Evolutionary conservation across 495 filamentous ascomycete species (phyloP).

Genomic region (Oleoguttula mirabilis): DNA sequence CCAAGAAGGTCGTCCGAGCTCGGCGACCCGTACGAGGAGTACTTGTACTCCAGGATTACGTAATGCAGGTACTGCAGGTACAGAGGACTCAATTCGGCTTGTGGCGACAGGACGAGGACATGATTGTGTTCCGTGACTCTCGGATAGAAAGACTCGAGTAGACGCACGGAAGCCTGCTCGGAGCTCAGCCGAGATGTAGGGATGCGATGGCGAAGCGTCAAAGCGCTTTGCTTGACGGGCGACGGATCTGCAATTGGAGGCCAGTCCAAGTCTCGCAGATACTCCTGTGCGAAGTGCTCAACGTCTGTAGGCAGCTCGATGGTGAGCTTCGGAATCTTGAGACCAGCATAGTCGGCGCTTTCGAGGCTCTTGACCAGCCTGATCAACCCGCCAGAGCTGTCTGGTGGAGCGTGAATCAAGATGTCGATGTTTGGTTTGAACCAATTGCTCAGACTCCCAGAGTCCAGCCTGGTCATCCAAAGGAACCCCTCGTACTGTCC

Average conservation of each 20-base stretch:
- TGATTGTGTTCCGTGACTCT: slow-evolving; percentile 47
- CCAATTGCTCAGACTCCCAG: slow-evolving; percentile 61
- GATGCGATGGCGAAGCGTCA: slow-evolving; percentile 64
- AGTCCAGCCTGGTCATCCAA: slow-evolving; percentile 69
- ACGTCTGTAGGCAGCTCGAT: slow-evolving; percentile 63
- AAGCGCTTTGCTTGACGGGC: slow-evolving; percentile 24
- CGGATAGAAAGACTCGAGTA: slow-evolving; percentile 76
- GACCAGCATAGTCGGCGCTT: slow-evolving; percentile 59
- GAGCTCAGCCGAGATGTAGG: slow-evolving; percentile 39
- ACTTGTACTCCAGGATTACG: slow-evolving; percentile 56
- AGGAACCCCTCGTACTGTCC: slow-evolving; percentile 45
- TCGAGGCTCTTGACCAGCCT: slow-evolving; percentile 60
- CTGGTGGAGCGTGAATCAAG: slow-evolving; percentile 56
- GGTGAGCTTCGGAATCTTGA: slow-evolving; percentile 53
- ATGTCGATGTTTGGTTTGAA: slow-evolving; percentile 62
- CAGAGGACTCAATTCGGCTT: slow-evolving; percentile 57
- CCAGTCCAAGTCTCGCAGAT: slow-evolving; percentile 52
- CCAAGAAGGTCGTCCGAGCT: slow-evolving; percentile 47
- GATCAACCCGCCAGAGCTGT: slow-evolving; percentile 58
- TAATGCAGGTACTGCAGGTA: slow-evolving; percentile 80
- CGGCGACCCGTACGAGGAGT: slow-evolving; percentile 40
- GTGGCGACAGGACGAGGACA: slow-evolving; percentile 64
- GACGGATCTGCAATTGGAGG: slow-evolving; percentile 35
- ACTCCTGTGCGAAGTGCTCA: slow-evolving; percentile 47
- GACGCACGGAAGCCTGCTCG: slow-evolving; percentile 54